Evolutionary conservation across 768 basidiomycete genomes (phyloP), one percentile per base, ranked within the genome.

Genomic region (Sarcodon sp.): DNA sequence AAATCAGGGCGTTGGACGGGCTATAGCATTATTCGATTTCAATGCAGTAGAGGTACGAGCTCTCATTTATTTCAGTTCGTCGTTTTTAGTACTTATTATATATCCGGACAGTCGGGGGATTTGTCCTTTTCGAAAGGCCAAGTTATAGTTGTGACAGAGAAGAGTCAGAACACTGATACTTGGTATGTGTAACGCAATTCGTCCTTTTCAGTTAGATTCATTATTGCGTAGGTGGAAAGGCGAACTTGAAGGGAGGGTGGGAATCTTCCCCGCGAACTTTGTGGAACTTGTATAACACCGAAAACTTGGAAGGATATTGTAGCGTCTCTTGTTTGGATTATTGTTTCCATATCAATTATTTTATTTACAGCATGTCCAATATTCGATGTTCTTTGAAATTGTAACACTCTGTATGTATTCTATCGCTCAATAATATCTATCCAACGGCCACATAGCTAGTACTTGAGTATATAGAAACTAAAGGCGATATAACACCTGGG

Each of bases 211-310:
- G 39, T 5, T 31, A 47, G 47, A 41, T 43, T 18, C 8, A 39
- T 11, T 50, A 18, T 35, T 21, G 45, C 16, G 12, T 50, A 87
- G 84, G 84, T 89, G 87, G 87, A 81, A 70, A 11, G 87, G 87
- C n/a, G 81, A 75, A 57, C 51, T 79, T 1, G 63, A 73, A 16
- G 72, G 71, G 12, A 61, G 69, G 35, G 66, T 75, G 53, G 87
- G 87, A 0, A 73, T 82, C 41, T 89, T 90, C 61, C 87, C 87
- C 33, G 87, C 87, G 12, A 88, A 88, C 60, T 87, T 86, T 55
- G 83, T 87, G n/a, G 83, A 87, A 58, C 62, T 87, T 49, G 64
- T 70, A 27, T 73, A 43, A 54, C 21, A 27, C 21, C 21, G 21
- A 27, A 27, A 4, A 27, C 21, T 27, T 27, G 2, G 21, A 27